Conservation (phyloP, 768 basidiomycete species). For the Crassisporium funariophilum region DNA sequence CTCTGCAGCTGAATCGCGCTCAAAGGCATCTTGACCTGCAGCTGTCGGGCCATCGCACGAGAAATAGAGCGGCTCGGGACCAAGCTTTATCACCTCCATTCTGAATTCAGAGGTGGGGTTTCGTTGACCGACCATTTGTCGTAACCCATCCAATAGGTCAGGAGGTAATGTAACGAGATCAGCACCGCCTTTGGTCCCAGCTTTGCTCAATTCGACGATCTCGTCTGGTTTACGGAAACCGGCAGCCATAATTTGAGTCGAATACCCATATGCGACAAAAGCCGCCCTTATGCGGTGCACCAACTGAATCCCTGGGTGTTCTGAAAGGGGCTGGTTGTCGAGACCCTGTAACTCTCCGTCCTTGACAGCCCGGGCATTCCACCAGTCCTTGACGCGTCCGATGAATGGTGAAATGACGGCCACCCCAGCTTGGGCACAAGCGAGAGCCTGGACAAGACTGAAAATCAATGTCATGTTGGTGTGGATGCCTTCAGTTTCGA, state of each 20-base stretch:
- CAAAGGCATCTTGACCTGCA: slow-evolving; percentile 21
- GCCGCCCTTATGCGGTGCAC: slow-evolving; percentile 30
- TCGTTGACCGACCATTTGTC: slow-evolving; percentile 9
- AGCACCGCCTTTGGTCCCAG: slow-evolving; percentile 27
- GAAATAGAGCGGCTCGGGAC: slow-evolving; percentile 15
- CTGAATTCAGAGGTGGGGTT: slow-evolving; percentile 2
- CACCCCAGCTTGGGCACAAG: slow-evolving; percentile 37
- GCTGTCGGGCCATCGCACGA: slow-evolving; percentile 6
- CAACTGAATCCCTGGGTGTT: slow-evolving; percentile 34
- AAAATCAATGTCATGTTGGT: slow-evolving; percentile 41
- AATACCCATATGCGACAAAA: slow-evolving; percentile 25
- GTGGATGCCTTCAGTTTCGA: slow-evolving; percentile 30
- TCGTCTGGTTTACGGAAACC: slow-evolving; percentile 36
- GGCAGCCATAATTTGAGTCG: slow-evolving; percentile 36
- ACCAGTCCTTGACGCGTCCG: slow-evolving; percentile 43
- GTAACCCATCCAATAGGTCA: slow-evolving; percentile 31
- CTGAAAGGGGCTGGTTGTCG: slow-evolving; percentile 20
- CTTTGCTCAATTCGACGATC: slow-evolving; percentile 30
- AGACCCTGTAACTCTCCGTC: slow-evolving; percentile 11
- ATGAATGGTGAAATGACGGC: slow-evolving; percentile 39
- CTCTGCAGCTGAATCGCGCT: slow-evolving; percentile 24
- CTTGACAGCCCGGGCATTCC: slow-evolving; percentile 21
- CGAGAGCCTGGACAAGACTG: slow-evolving; percentile 35
- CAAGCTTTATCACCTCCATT: slow-evolving; percentile 2
- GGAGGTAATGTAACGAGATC: slow-evolving; percentile 38